Base-by-base conservation (phyloP, 805 yeast genomes). In the Wickerhamomyces hampshirensis region DNA sequence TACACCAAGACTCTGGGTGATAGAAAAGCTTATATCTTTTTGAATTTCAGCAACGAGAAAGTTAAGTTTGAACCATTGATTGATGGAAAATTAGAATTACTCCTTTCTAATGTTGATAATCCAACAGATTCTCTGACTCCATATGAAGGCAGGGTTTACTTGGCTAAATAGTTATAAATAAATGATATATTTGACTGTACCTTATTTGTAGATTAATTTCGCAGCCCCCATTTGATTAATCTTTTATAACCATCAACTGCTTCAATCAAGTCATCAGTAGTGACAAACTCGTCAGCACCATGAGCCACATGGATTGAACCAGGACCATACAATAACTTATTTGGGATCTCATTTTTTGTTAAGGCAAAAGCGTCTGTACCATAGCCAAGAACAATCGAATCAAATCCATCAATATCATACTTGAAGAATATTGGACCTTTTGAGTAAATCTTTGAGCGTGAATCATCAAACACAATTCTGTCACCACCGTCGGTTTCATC, bases 291-390 rank as follows among this genome's bases (percentile, higher is more conserved):
- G 31, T 66, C 47, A 36, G 66, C 75, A 6, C 74, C 69, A 50
- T 77, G 84, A 1, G 82, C 83, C n/a, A 73, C 79, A 29, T 60
- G 65, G 34, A 77, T 77, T 5, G 75, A 57, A 2, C 84, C 85
- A 2, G 84, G 82, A 0, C 85, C 84, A 44, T 75, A 78, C 13
- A 78, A 58, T 44, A 72, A 75, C 42, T 73, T 59, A 11, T 43
- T 38, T 1, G 57, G 56, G 7, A 40, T 32, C 1, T 30, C 35
- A 9, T 59, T 60, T 1, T 57, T 59, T 13, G 42, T 35, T 29
- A 71, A 42, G 27, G 65, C 60, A 5, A 74, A 73, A 18, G 73
- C 62, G 46, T 73, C 77, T 1, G 79, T 74, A 3, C 69, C 65
- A 46, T 71, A 73, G 1, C 75, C 71, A 39, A 68, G 55, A 5